Evolutionary conservation across 2,329 filamentous ascomycete species (phyloP), one percentile per base, ranked within the genome.

Genomic region (Colletotrichum liaoningense): DNA sequence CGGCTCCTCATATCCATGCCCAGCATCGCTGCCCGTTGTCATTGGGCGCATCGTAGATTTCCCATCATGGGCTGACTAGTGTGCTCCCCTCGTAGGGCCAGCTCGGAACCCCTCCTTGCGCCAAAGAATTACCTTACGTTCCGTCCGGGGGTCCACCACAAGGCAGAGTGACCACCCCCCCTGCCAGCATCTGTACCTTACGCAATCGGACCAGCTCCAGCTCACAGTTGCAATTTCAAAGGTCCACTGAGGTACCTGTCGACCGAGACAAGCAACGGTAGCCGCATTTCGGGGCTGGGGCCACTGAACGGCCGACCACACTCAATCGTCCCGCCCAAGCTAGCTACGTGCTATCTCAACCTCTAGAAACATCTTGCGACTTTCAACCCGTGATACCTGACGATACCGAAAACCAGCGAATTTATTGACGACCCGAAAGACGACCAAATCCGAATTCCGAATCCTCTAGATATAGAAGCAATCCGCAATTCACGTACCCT

Each of bases 271-370:
- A 22, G 28, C 52, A 69, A 64, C 59, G 16, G 54, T 65, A 70
- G 67, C 67, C 57, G 57, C 65, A 33, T 54, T 35, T 46, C 22
- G 19, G 65, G 38, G 22, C 60, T 57, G 69, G 69, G 69, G 55
- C 63, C 49, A 67, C 56, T 70, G 55, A 71, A 33, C 63, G 54
- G 35, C 46, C 1, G 24, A 26, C 46, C 42, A 56, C 56, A 56
- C 56, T 67, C 49, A 67, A 56, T 71, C 69, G 69, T 24, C 60
- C 42, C n/a, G 46, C 46, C 42, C n/a, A 42, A 63, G 42, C 60
- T 63, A 33, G 19, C n/a, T 63, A 46, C 26, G 26, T 28, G 26
- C 26, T 28, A 28, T 28, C 26, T 28, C 26, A 28, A 28, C 5
- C 5, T 28, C 4, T 28, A 28, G 26, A 5, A 28, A 28, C 35